Percentiles rank a stretch among this genome's conserved stretches.
These are phyloP conservation scores for Alloascoidea africana DNA, from an alignment of 805 yeast species.

Conservation along the genomic window DNA sequence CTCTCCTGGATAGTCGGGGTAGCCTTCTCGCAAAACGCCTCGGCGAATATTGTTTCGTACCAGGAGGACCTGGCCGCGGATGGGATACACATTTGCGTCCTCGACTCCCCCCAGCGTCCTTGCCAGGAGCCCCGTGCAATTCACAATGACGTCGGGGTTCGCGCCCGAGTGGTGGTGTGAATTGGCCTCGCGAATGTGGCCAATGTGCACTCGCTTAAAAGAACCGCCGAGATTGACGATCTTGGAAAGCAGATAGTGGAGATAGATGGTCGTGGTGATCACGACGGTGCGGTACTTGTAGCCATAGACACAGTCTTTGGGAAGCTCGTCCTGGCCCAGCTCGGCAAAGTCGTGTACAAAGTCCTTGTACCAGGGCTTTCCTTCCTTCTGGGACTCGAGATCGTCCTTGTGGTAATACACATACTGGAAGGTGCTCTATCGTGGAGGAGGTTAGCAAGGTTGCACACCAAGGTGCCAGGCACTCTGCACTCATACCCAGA, in stretches of 20 bases:
- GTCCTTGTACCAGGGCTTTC: conserved; percentile 16
- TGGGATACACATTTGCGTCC: conserved; percentile 50
- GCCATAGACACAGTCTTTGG: conserved; percentile 40
- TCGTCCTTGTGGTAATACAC: no score
- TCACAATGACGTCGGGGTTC: conserved; percentile 37
- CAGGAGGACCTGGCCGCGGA: conserved; percentile 70
- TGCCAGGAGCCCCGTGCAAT: conserved; percentile 70
- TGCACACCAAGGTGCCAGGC: conserved; percentile 45
- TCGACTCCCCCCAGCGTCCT: conserved; percentile 44
- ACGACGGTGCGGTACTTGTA: conserved; percentile 37
- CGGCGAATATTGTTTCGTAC: conserved; percentile 32
- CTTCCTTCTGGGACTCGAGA: conserved; percentile 7
- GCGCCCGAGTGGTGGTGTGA: conserved; percentile 21
- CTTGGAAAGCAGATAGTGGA: conserved; percentile 33
- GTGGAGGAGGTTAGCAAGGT: conserved; percentile 28
- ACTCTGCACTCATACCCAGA: conserved; percentile 34
- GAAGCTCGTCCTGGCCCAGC: conserved; percentile 16
- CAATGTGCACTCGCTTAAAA: conserved; percentile 23
- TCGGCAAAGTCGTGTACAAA: conserved; percentile 25
- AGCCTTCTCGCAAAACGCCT: conserved; percentile 37
- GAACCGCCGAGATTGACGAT: conserved; percentile 31
- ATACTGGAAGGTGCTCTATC: conserved; percentile 50
- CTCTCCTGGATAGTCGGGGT: conserved; percentile 6
- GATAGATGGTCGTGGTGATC: conserved; percentile 41
- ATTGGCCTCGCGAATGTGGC: conserved; percentile 34